Evolutionary conservation across 1,284 basidiomycete genomes (phyloP).

Genomic region (Trichosporon faecale): DNA sequence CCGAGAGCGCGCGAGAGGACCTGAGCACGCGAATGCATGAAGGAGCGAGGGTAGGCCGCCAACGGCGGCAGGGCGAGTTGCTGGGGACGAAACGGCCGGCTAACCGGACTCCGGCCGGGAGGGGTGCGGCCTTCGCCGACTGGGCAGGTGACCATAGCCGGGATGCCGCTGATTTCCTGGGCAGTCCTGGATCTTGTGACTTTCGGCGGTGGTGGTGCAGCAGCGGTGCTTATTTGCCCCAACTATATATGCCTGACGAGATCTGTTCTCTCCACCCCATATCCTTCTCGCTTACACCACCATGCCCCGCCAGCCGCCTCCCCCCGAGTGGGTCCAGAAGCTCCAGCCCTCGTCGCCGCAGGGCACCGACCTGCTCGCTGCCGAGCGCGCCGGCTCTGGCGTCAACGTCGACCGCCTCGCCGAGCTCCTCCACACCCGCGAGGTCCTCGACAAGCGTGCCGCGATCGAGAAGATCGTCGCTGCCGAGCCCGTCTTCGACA

Average conservation of each 20-base stretch:
- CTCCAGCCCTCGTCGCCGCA: constrained; percentile 26
- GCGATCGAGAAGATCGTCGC: constrained; percentile 12
- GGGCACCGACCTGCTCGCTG: constrained; percentile 22
- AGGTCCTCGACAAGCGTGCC: constrained; percentile 10
- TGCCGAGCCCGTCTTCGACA: constrained; percentile 21
- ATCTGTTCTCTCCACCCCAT: background rate
- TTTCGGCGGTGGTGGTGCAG: background rate
- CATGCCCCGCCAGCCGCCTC: constrained; percentile 20
- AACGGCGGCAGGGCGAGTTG: too few relatives aligned
- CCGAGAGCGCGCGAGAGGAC: background rate
- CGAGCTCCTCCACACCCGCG: constrained; percentile 21
- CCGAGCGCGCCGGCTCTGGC: constrained; percentile 20
- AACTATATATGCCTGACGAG: background rate
- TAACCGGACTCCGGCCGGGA: constrained; percentile 3
- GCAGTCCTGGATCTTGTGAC: background rate
- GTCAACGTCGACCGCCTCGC: constrained; percentile 17
- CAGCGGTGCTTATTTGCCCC: background rate
- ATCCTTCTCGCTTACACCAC: background rate
- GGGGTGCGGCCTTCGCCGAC: constrained; percentile 5
- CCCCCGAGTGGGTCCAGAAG: constrained; percentile 30
- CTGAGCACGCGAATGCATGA: background rate
- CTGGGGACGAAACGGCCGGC: background rate
- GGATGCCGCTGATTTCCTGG: background rate
- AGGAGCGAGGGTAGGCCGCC: too few relatives aligned
- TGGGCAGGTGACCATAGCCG: background rate